Evolutionary conservation across 2,329 filamentous ascomycete genomes (phyloP), one percentile per base, ranked within the genome.

Genomic region (Diaporthe sp.): DNA sequence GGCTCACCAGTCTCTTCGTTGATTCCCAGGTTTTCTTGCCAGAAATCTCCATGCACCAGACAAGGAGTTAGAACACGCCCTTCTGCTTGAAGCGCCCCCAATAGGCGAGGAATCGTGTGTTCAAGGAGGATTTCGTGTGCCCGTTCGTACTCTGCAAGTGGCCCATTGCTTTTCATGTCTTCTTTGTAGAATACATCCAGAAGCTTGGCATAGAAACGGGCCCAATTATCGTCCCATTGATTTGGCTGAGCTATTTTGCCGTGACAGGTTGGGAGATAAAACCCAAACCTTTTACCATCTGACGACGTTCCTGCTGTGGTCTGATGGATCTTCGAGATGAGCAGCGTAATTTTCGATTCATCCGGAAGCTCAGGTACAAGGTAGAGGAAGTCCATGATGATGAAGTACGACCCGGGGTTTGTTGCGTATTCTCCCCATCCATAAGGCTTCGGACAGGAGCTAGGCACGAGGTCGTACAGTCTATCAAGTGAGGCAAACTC

Each of bases 221-320:
- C 47, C 58, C 70, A 72, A 4, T 51, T 39, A 10, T 58, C 32
- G 25, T 72, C 59, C 70, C 70, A 72, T n/a, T 42, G 9, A 35
- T 72, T 72, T 3, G 59, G 42, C 58, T 72, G 70, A 2, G 56
- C 42, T 30, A 72, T 66, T 59, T 55, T 72, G 27, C 70, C 70
- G 27, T 72, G 70, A 59, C 58, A 72, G 37, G 55, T 72, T 13
- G 59, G 56, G 15, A 66, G 25, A 32, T 30, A 15, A 39, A 72
- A 72, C 1, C 70, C 70, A 17, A 72, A 72, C 32, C 42, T 72
- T 25, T 19, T 22, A 5, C 70, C 70, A 2, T 37, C 59, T 17
- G 19, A 12, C 0, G 70, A 72, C 25, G 51, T 71, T 19, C 68
- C 68, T 15, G 59, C 37, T 37, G 70, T 65, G 15, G 10, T 13